Evolutionary conservation across 352 stramenopile species (phyloP).

Genomic region (Globisporangium emineosum): DNA sequence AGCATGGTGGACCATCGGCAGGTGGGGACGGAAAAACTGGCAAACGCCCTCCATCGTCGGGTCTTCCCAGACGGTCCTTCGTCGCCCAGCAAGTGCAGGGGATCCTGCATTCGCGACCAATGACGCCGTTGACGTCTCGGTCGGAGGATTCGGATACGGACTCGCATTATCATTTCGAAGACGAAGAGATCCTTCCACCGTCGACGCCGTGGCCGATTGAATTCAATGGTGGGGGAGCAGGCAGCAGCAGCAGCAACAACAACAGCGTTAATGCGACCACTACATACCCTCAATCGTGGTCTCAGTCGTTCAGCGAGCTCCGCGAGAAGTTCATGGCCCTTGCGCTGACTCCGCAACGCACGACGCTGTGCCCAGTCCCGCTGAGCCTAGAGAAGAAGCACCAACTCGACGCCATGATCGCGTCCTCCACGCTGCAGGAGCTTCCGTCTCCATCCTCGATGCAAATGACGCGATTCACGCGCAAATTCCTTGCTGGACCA

Average conservation of each 20-base stretch:
- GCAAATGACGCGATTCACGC: slow-evolving; percentile 35
- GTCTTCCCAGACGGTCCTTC: neutral
- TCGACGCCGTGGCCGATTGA: slow-evolving; percentile 43
- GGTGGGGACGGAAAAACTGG: neutral
- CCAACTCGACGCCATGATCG: slow-evolving; percentile 11
- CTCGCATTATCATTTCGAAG: slow-evolving; percentile 57
- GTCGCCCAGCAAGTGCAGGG: slow-evolving; percentile 13
- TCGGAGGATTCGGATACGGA: slow-evolving; percentile 50
- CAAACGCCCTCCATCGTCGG: neutral
- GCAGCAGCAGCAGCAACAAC: neutral
- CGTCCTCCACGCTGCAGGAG: slow-evolving; percentile 9
- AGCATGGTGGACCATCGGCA: neutral
- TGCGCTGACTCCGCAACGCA: slow-evolving; percentile 21
- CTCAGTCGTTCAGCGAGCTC: slow-evolving; percentile 24
- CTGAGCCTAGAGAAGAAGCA: slow-evolving; percentile 12
- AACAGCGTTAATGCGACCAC: neutral
- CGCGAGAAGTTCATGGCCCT: slow-evolving; percentile 21
- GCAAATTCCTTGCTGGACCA: slow-evolving; percentile 38
- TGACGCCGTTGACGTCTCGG: slow-evolving; percentile 30
- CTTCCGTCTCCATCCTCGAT: slow-evolving; percentile 12
- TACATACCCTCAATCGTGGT: neutral
- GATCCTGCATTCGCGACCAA: slow-evolving; percentile 12
- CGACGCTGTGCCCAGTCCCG: slow-evolving; percentile 14
- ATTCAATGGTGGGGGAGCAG: neutral
- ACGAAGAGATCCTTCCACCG: slow-evolving; percentile 50